Evolutionary conservation across 139 green algal genomes (phyloP), one percentile per base, ranked within the genome.

Genomic region (Picochlorum costavermella): DNA sequence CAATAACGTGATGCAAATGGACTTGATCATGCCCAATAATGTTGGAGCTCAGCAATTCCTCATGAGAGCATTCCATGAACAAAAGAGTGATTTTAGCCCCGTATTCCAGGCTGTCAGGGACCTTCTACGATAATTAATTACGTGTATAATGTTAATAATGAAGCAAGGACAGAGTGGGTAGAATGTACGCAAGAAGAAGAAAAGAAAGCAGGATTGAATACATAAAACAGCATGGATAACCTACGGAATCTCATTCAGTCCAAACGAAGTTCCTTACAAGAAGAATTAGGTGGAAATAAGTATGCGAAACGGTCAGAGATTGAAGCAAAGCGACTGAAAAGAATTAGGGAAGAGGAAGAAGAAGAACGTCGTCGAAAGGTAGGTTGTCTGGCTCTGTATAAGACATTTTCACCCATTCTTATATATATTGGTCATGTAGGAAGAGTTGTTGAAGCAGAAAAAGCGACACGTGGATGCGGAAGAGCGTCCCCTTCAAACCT

Each of bases 261-360:
- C 6, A 84, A 84, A 66, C 61, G 71, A 4, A 80, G 76, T 56
- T 58, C 58, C 3, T 59, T 59, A 5, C 58, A 69, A 40, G 46
- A 62, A 12, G 72, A 78, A 44, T 79, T 77, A 50, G 45, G 62
- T 1, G 75, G 73, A 16, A 71, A 74, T 10, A 85, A 80, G 50
- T 79, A 66, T 50, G 50, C 75, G 8, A 79, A 75, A 53, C 72
- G 67, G 12, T 55, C 64, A 3, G 76, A 84, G 16, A 43, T 84
- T 10, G 75, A 85, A 49, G 59, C 70, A 25, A 17, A 50, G 33
- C 63, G 73, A 6, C 30, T 82, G 20, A 65, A 72, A 43, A 56
- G 71, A 44, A 48, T 80, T 40, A 49, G 69, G 20, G 62, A 72
- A n/a, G 79, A 85, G 20, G 79, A 85, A 59, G 59, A 64, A 2